Conservation (phyloP, 192 early-diverging fungal genomes). For the Podila epigama region DNA sequence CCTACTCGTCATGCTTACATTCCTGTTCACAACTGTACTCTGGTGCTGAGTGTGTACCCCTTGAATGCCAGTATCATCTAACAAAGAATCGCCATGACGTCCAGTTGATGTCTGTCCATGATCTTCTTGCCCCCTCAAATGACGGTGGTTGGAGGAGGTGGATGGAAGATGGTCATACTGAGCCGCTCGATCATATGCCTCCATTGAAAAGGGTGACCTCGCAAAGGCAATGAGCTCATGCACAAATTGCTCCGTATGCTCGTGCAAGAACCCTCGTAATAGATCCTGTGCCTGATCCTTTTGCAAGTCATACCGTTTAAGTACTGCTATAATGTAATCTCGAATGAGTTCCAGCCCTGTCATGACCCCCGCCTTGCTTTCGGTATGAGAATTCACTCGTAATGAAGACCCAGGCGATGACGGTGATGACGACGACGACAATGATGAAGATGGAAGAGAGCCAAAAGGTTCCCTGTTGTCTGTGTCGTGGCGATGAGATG, state of each 20-base stretch:
- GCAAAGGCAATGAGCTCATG: constrained; percentile 41
- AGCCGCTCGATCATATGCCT: constrained; percentile 22
- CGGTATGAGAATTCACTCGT: background rate
- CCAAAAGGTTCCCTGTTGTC: too few species aligned
- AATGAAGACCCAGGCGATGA: too few species aligned
- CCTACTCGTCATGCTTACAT: too few species aligned
- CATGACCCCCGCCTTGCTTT: background rate
- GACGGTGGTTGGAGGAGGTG: background rate
- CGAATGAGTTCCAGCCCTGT: constrained; percentile 31
- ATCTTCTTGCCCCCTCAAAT: background rate
- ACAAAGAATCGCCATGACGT: too few species aligned
- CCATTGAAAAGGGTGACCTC: constrained; percentile 33
- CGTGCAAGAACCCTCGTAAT: constrained; percentile 27
- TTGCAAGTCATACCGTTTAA: constrained; percentile 33
- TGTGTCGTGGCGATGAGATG: background rate
- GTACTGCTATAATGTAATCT: constrained; percentile 30
- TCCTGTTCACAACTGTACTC: too few species aligned
- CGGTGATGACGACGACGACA: too few species aligned
- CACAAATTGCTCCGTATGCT: constrained; percentile 37
- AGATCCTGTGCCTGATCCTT: constrained; percentile 30
- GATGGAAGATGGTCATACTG: constrained; percentile 25
- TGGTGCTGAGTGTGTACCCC: too few species aligned
- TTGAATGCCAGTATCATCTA: too few species aligned
- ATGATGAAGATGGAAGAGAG: too few species aligned
- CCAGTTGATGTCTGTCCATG: background rate